Conservation (phyloP, 257 asterid genomes). For the Ilex aquifolium region DNA sequence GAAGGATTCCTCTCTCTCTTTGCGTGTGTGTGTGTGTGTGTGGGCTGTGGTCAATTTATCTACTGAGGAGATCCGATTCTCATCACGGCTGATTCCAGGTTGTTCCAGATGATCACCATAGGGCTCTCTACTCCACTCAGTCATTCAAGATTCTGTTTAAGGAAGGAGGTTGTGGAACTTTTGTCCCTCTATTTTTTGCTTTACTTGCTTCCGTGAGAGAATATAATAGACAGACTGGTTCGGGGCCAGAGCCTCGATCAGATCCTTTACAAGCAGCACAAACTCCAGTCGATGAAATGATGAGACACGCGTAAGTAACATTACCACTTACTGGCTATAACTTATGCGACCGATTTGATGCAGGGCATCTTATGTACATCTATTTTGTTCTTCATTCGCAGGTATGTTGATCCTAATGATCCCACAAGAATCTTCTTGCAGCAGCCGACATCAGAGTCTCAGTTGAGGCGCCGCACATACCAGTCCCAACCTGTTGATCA, state of each 20-base stretch:
- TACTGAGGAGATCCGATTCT: slow-evolving; percentile 8
- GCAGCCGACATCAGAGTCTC: slow-evolving; percentile 80
- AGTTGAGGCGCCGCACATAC: slow-evolving; percentile 89
- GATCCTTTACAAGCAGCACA: slow-evolving; percentile 97
- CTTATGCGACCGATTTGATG: too few species aligned
- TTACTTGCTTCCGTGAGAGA: slow-evolving; percentile 69
- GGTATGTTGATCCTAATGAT: slow-evolving; percentile 93
- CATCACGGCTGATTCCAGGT: slow-evolving; percentile 42
- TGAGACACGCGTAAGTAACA: slow-evolving; percentile 73
- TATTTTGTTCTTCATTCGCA: slow-evolving; percentile 28
- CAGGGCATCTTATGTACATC: not conserved
- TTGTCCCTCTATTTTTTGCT: slow-evolving; percentile 82
- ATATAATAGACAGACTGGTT: slow-evolving; percentile 42
- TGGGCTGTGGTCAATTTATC: not conserved
- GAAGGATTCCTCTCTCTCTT: not conserved
- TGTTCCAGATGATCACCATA: slow-evolving; percentile 73
- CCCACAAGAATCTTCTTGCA: slow-evolving; percentile 65
- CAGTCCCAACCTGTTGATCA: slow-evolving; percentile 38
- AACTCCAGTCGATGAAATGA: slow-evolving; percentile 95
- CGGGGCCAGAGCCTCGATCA: slow-evolving; percentile 37
- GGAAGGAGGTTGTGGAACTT: slow-evolving; percentile 99
- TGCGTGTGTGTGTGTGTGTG: not conserved
- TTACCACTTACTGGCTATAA: not conserved
- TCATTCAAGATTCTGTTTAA: slow-evolving; percentile 91
- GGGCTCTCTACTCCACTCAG: slow-evolving; percentile 82